phyloP scores from a whole-genome alignment of 257 asterid species.

The Solanum peruvianum region DNA sequence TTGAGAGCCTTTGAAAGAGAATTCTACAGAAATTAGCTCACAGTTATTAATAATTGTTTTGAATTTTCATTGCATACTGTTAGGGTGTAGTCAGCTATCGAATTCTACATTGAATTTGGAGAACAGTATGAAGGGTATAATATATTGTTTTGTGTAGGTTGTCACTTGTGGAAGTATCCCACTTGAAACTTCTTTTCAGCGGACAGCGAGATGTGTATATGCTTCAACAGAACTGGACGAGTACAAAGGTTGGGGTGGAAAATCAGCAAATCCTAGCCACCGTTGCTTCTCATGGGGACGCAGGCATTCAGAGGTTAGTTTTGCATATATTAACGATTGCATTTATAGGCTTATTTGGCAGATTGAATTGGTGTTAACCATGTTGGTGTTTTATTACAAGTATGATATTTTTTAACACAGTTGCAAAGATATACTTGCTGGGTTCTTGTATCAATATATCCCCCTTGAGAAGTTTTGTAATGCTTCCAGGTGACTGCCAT shows the following conservation, averaged over 20 bases:
- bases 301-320: conserved; percentile 79
- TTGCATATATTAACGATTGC: background rate
- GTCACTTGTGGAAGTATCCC: conserved; percentile 98
- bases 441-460: background rate
- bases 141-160: conserved; percentile 33
- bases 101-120: background rate
- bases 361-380: background rate
- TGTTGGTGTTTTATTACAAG: background rate
- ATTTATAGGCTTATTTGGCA: background rate
- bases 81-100: background rate
- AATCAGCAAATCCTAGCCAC: conserved; percentile 54
- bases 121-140: background rate
- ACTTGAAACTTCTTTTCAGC: conserved; percentile 88
- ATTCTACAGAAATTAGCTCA: background rate
- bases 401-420: background rate
- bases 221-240: conserved; percentile 79
- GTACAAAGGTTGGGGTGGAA: conserved; percentile 70
- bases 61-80: background rate
- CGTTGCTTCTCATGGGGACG: conserved; percentile 83
- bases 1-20: background rate
- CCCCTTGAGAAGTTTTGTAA: background rate
- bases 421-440: background rate
- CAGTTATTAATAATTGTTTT: background rate
- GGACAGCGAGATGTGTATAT: conserved; percentile 70
- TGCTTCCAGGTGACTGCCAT: background rate